phyloP scores from a whole-genome alignment of 1,139 yeast genomes.

The Saccharomyces hybrid region DNA sequence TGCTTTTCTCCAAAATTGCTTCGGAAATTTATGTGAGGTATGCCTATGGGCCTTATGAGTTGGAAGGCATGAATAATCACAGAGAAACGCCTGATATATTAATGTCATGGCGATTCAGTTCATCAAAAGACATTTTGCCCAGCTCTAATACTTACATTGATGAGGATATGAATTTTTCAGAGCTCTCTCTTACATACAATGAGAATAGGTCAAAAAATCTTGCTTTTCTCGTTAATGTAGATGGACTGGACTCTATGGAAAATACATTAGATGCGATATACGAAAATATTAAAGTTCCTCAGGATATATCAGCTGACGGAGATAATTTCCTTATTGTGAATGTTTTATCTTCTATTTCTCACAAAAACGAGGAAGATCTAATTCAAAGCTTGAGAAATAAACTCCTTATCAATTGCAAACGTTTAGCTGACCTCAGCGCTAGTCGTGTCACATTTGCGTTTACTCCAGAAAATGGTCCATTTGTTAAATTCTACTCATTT shows the following conservation, averaged over 20 bases:
- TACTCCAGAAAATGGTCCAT: conserved; percentile 70
- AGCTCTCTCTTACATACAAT: conserved; percentile 46
- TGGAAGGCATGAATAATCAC: conserved; percentile 61
- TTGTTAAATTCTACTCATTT: conserved; percentile 90
- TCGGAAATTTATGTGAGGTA: conserved; percentile 91
- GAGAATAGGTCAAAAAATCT: not conserved
- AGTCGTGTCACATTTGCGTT: conserved; percentile 87
- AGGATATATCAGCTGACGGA: not conserved
- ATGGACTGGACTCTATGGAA: not conserved
- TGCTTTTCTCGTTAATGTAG: not conserved
- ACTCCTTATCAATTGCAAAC: conserved; percentile 60
- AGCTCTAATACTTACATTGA: conserved; percentile 43
- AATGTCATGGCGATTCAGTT: conserved; percentile 79
- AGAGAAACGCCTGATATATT: conserved; percentile 45
- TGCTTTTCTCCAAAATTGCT: conserved; percentile 87
- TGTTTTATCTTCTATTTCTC: conserved; percentile 62
- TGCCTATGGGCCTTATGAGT: conserved; percentile 88
- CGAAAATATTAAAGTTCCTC: not conserved
- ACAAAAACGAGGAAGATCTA: conserved; percentile 58
- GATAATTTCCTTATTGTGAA: conserved; percentile 19
- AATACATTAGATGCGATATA: not conserved
- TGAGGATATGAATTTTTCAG: conserved; percentile 57
- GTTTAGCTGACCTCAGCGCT: conserved; percentile 56
- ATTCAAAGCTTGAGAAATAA: conserved; percentile 54
- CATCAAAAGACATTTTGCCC: conserved; percentile 62